Evolutionary conservation across 2,329 filamentous ascomycete genomes (phyloP).

Genomic region (Cyphellophora attinorum): DNA sequence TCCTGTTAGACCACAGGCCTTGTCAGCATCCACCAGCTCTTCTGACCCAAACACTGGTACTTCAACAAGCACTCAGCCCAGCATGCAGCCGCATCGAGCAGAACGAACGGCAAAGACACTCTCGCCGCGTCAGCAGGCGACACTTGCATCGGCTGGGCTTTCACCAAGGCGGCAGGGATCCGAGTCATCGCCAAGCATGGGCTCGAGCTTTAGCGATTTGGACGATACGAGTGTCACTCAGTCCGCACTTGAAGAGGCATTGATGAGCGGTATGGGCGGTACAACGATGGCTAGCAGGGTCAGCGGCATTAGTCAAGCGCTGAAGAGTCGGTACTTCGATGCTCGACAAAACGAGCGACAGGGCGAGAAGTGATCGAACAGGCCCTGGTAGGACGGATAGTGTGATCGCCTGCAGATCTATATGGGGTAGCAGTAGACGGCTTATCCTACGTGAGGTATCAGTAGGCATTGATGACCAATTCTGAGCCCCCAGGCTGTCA

Average conservation of each 20-base stretch:
- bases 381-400: too few relatives aligned
- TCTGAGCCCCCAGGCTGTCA: too few relatives aligned
- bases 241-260: slow-evolving; percentile 54
- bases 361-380: too few relatives aligned
- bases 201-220: slow-evolving; percentile 56
- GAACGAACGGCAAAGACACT: slow-evolving; percentile 15
- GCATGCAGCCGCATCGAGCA: slow-evolving; percentile 1
- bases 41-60: slow-evolving; percentile 5
- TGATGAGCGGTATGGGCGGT: slow-evolving; percentile 54
- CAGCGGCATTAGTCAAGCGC: slow-evolving; percentile 43
- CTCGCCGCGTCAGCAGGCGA: slow-evolving; percentile 38
- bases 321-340: slow-evolving; percentile 42
- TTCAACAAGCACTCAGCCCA: slow-evolving; percentile 2
- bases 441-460: too few relatives aligned
- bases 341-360: slow-evolving; percentile 5
- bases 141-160: slow-evolving; percentile 26
- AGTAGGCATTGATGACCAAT: too few relatives aligned
- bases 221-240: slow-evolving; percentile 58
- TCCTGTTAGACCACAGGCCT: slow-evolving; percentile 21
- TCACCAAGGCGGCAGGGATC: slow-evolving; percentile 31
- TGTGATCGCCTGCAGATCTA: too few relatives aligned
- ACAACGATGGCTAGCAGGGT: slow-evolving; percentile 27
- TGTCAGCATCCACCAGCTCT: slow-evolving; percentile 12
- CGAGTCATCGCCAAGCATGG: slow-evolving; percentile 52
- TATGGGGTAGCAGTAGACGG: too few relatives aligned